Percentiles rank a stretch among this genome's conserved stretches.
Evolutionary conservation across 2,329 filamentous ascomycete species (phyloP).

Genomic region (Periconia sp.): DNA sequence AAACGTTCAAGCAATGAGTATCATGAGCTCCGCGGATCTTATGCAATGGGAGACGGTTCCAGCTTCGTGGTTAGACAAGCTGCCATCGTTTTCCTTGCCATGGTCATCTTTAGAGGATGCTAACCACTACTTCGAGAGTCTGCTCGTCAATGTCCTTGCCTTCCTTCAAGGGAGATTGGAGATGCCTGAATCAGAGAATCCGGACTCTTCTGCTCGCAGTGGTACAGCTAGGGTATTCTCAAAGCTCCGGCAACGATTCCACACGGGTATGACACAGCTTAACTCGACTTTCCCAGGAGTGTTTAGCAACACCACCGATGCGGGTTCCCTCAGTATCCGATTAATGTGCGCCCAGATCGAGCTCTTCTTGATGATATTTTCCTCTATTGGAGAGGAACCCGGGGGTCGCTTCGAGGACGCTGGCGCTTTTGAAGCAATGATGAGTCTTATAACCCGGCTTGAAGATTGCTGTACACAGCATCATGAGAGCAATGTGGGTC

Average conservation of each 20-base stretch:
- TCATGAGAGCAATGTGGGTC: neutral
- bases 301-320: neutral
- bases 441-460: constrained; percentile 5
- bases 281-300: neutral
- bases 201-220: neutral
- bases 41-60: neutral
- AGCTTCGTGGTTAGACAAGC: neutral
- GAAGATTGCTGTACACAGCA: neutral
- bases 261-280: neutral
- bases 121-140: neutral
- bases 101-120: neutral
- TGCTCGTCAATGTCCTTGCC: neutral
- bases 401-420: neutral
- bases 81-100: neutral
- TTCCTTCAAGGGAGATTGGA: neutral
- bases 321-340: neutral
- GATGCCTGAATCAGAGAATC: neutral
- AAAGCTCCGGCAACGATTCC: neutral
- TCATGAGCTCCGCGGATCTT: neutral
- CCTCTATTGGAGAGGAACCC: neutral
- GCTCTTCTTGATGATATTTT: neutral
- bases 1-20: constrained; percentile 5
- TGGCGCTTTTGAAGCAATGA: neutral
- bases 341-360: neutral
- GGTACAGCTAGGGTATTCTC: neutral